These are phyloP conservation scores for Mortierella claussenii DNA, from an alignment of 192 early-diverging fungal species.

Conservation along the genomic window DNA sequence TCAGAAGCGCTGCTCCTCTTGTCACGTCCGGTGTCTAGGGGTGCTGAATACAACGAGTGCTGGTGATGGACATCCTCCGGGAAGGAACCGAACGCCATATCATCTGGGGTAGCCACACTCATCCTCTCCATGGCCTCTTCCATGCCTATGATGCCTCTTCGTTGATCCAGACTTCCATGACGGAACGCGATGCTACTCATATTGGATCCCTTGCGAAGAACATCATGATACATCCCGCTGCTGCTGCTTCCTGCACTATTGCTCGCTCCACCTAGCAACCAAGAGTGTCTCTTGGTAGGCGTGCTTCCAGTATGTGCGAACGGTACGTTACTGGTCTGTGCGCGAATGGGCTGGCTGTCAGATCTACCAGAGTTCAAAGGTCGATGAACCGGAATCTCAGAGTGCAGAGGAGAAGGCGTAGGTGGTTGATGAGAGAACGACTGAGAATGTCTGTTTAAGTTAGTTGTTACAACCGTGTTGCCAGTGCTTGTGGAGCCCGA, in stretches of 20 bases:
- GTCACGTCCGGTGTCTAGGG: slow-evolving; percentile 20
- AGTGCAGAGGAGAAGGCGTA: slow-evolving; percentile 43
- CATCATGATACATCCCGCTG: slow-evolving; percentile 2
- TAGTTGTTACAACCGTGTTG: neutral
- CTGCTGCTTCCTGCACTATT: slow-evolving; percentile 4
- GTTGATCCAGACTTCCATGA: slow-evolving; percentile 49
- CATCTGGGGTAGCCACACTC: slow-evolving; percentile 9
- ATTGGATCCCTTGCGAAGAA: slow-evolving; percentile 8
- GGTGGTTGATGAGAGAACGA: slow-evolving; percentile 44
- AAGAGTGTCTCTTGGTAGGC: slow-evolving; percentile 14
- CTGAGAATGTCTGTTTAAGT: slow-evolving; percentile 24
- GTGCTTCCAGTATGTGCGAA: neutral
- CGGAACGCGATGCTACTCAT: slow-evolving; percentile 38
- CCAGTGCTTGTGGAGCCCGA: too few relatives aligned
- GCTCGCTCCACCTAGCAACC: slow-evolving; percentile 19
- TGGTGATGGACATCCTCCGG: slow-evolving; percentile 51
- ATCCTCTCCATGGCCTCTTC: slow-evolving; percentile 38
- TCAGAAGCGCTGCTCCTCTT: neutral
- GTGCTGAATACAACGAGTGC: slow-evolving; percentile 46
- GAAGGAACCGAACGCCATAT: slow-evolving; percentile 40
- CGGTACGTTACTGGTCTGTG: neutral
- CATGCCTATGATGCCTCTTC: slow-evolving; percentile 43
- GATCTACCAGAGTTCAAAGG: slow-evolving; percentile 2
- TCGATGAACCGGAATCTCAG: slow-evolving; percentile 40
- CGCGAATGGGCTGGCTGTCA: neutral